Evolutionary conservation across 257 asterid species (phyloP).

Genomic region (Coffea canephora): DNA sequence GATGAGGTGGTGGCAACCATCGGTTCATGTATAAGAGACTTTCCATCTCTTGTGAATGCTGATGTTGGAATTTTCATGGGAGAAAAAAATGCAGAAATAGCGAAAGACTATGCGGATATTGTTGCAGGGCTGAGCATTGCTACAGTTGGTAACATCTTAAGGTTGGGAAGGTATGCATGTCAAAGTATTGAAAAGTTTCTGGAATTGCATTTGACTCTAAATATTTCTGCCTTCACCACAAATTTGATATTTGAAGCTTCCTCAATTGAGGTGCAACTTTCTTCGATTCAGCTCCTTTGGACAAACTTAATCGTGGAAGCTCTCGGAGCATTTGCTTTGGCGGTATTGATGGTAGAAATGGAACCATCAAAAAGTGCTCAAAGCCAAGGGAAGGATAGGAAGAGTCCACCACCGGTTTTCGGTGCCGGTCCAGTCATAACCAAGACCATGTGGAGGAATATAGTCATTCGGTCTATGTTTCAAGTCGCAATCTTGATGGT

Average conservation of each 20-base stretch:
- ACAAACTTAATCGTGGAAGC: slow-evolving; percentile 30
- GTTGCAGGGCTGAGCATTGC: slow-evolving; percentile 13
- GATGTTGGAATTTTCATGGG: slow-evolving; percentile 40
- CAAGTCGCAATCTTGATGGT: slow-evolving; percentile 25
- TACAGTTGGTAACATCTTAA: slow-evolving; percentile 22
- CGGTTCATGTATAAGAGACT: slow-evolving; percentile 27
- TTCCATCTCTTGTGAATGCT: slow-evolving; percentile 38
- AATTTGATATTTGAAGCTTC: slow-evolving; percentile 27
- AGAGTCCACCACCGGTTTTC: background rate
- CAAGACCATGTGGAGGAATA: slow-evolving; percentile 27
- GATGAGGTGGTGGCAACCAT: slow-evolving; percentile 28
- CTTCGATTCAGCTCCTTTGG: slow-evolving; percentile 42
- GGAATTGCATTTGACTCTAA: slow-evolving; percentile 31
- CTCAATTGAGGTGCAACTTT: slow-evolving; percentile 13
- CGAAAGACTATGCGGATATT: slow-evolving; percentile 24
- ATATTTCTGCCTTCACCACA: slow-evolving; percentile 31
- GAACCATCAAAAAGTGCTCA: background rate
- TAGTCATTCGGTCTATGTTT: slow-evolving; percentile 27
- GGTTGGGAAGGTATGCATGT: slow-evolving; percentile 32
- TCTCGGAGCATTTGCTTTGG: slow-evolving; percentile 36
- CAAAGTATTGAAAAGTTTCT: slow-evolving; percentile 27
- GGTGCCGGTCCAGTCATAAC: slow-evolving; percentile 25
- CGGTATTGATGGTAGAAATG: slow-evolving; percentile 12
- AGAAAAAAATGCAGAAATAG: slow-evolving; percentile 1
- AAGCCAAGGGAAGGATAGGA: background rate